These are phyloP conservation scores for Termitomyces sp. DNA, from an alignment of 768 basidiomycete genomes.

Conservation along the genomic window DNA sequence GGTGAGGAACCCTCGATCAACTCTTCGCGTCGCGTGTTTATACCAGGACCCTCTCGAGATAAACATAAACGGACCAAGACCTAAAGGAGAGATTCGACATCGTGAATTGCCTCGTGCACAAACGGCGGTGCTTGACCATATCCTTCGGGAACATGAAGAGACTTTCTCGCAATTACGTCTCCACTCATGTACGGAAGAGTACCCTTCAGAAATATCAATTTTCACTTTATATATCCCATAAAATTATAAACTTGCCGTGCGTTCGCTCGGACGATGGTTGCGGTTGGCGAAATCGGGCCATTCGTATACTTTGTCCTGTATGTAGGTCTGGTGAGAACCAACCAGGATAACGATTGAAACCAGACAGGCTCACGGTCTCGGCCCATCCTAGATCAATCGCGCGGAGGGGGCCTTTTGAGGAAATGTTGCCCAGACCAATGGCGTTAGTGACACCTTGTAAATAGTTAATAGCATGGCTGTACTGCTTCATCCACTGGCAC, in stretches of 20 bases:
- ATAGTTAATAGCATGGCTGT: not conserved
- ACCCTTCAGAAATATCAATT: not conserved
- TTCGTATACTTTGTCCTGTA: too few species aligned
- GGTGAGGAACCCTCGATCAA: not conserved
- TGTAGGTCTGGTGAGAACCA: too few species aligned
- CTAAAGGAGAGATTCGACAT: conserved; percentile 22
- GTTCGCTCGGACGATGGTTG: not conserved
- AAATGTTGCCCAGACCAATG: not conserved
- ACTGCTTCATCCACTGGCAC: not conserved
- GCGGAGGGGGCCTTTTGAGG: not conserved
- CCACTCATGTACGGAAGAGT: too few species aligned
- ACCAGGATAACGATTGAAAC: too few species aligned
- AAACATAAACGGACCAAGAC: conserved; percentile 16
- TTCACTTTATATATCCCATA: not conserved
- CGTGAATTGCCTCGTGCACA: too few species aligned
- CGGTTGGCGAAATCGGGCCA: too few species aligned
- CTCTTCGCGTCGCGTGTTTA: not conserved
- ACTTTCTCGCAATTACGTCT: not conserved
- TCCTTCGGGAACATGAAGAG: not conserved
- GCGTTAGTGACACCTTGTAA: not conserved
- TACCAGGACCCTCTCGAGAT: conserved; percentile 13
- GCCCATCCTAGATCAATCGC: too few species aligned
- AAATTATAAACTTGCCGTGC: not conserved
- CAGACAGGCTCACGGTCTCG: not conserved
- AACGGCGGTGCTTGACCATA: conserved; percentile 17